Conservation (phyloP, 2,329 filamentous ascomycete genomes). For the Pyrenophora teres region DNA sequence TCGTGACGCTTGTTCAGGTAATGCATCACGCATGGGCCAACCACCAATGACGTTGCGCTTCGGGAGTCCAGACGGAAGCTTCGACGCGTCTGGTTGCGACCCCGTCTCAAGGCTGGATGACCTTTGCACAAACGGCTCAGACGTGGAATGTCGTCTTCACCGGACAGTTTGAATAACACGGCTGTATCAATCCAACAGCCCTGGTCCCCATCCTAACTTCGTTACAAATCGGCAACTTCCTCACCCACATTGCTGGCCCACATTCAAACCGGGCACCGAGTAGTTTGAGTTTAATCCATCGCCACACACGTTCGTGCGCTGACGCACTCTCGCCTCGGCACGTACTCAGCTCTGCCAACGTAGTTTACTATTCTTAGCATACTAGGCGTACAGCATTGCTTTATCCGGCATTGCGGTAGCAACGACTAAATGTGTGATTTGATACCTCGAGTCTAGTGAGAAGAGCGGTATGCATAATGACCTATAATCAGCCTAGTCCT, state of each 20-base stretch:
- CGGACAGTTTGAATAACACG: too few relatives aligned
- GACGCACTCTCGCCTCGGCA: slow-evolving; percentile 12
- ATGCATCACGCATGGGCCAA: slow-evolving; percentile 14
- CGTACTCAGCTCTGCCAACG: slow-evolving; percentile 13
- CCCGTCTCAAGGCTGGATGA: too few relatives aligned
- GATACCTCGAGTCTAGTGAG: slow-evolving; percentile 7
- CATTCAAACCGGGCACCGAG: background rate
- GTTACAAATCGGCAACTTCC: background rate
- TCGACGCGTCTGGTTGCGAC: too few relatives aligned
- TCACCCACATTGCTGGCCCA: background rate
- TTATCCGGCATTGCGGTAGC: slow-evolving; percentile 12
- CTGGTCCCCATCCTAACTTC: background rate
- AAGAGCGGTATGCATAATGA: slow-evolving; percentile 25
- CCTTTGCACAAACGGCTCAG: too few relatives aligned
- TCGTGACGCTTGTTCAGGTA: slow-evolving; percentile 14
- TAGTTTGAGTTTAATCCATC: background rate
- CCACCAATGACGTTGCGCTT: slow-evolving; percentile 11
- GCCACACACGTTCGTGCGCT: slow-evolving; percentile 7
- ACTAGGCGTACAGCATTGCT: slow-evolving; percentile 8
- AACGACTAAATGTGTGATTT: slow-evolving; percentile 1
- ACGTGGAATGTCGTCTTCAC: too few relatives aligned
- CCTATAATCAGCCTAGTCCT: slow-evolving; percentile 18
- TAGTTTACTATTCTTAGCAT: slow-evolving; percentile 23
- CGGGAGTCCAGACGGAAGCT: too few relatives aligned
- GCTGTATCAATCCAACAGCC: background rate